Conservation (phyloP, 164 flowering plant species). For the Malania oleifera region DNA sequence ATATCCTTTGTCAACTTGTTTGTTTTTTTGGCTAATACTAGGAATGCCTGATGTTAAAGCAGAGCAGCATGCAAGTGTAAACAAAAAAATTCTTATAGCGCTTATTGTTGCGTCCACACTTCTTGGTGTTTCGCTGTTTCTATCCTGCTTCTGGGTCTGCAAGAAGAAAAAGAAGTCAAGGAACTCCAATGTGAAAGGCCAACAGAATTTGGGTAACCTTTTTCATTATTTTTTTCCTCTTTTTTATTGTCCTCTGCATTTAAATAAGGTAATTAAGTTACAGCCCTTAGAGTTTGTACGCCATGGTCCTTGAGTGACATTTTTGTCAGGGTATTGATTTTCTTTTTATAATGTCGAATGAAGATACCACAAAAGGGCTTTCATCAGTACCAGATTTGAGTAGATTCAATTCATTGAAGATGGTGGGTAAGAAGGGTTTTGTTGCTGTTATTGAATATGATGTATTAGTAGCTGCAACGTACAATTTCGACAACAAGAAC, state of each 20-base stretch:
- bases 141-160: conserved; percentile 31
- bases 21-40: conserved; percentile 7
- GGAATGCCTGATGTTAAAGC: conserved; percentile 20
- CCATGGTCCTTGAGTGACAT: too few species aligned
- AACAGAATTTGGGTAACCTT: conserved; percentile 25
- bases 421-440: conserved; percentile 45
- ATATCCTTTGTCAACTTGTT: background rate
- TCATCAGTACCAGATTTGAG: too few species aligned
- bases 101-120: conserved; percentile 34
- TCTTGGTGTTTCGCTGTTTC: conserved; percentile 31
- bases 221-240: background rate
- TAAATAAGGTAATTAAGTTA: background rate
- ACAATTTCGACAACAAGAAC: conserved; percentile 50
- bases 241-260: conserved; percentile 4
- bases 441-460: conserved; percentile 54
- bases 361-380: too few species aligned
- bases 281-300: too few species aligned
- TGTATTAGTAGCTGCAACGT: conserved; percentile 58
- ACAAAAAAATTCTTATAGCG: conserved; percentile 41
- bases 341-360: too few species aligned
- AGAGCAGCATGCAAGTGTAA: conserved; percentile 37
- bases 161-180: conserved; percentile 22
- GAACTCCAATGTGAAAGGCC: conserved; percentile 13
- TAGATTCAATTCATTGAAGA: conserved; percentile 40
- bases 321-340: too few species aligned